These are phyloP conservation scores for Beauveria caledonica DNA, from an alignment of 2,329 filamentous ascomycete species.

Conservation along the genomic window DNA sequence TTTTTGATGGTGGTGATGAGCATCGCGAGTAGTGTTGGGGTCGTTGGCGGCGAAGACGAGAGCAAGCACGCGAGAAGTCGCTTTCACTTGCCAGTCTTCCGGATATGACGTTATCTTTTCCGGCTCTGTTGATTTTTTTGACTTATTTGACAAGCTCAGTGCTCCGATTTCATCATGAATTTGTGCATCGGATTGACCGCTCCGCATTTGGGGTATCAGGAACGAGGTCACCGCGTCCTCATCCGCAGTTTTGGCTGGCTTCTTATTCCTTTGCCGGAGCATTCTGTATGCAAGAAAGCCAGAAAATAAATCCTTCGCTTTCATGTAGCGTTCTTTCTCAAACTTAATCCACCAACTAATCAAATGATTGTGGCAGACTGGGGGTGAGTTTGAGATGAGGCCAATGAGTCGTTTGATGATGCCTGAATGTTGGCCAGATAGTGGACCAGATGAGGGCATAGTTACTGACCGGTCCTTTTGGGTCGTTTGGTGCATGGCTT, in stretches of 20 bases:
- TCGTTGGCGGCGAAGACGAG: conserved; percentile 79
- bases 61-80: conserved; percentile 70
- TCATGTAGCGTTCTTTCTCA: conserved; percentile 58
- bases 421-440: conserved; percentile 64
- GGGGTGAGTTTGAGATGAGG: conserved; percentile 65
- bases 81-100: conserved; percentile 86
- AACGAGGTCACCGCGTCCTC: conserved; percentile 55
- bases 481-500: conserved; percentile 12
- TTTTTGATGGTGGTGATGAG: conserved; percentile 23
- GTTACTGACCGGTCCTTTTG: conserved; percentile 14
- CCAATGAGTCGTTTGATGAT: conserved; percentile 81
- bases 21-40: conserved; percentile 28
- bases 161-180: conserved; percentile 68
- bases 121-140: conserved; percentile 47
- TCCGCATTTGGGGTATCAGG: conserved; percentile 65
- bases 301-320: conserved; percentile 66
- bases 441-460: conserved; percentile 30
- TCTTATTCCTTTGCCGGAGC: conserved; percentile 60
- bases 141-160: conserved; percentile 38
- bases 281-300: conserved; percentile 78
- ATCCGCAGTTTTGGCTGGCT: conserved; percentile 48
- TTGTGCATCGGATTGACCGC: conserved; percentile 57
- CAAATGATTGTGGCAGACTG: conserved; percentile 67
- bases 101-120: conserved; percentile 55
- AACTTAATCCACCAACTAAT: conserved; percentile 71